Conservation (phyloP, 805 yeast species). For the Myxozyma nipponensis region DNA sequence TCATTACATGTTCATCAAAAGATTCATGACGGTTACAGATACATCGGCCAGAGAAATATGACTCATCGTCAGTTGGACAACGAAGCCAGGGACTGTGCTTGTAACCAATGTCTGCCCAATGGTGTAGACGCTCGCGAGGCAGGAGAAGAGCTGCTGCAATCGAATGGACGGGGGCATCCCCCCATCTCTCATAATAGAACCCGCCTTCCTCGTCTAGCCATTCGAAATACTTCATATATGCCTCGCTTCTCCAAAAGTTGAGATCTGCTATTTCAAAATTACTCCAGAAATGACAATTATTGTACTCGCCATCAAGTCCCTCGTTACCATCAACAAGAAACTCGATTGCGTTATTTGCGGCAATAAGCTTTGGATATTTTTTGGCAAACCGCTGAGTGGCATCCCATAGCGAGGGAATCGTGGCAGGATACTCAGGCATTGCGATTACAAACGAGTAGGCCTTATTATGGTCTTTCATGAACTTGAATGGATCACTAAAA, state of each 20-base stretch:
- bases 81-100: conserved; percentile 50
- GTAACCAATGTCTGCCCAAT: conserved; percentile 59
- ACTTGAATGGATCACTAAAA: conserved; percentile 67
- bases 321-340: conserved; percentile 65
- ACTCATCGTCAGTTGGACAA: conserved; percentile 28
- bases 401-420: conserved; percentile 76
- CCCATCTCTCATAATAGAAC: conserved; percentile 75
- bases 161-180: conserved; percentile 72
- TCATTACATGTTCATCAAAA: conserved; percentile 29
- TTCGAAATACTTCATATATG: conserved; percentile 53
- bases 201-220: conserved; percentile 59
- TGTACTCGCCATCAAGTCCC: conserved; percentile 60
- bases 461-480: conserved; percentile 71
- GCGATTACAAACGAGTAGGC: conserved; percentile 74
- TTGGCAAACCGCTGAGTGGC: conserved; percentile 61
- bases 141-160: conserved; percentile 57
- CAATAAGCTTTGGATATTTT: conserved; percentile 54
- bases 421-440: conserved; percentile 61
- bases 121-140: conserved; percentile 50
- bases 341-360: conserved; percentile 59
- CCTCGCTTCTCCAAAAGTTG: conserved; percentile 53
- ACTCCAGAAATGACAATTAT: conserved; percentile 79
- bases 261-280: conserved; percentile 66
- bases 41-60: conserved; percentile 26
- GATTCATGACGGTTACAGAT: conserved; percentile 26